Percentiles rank a stretch among this genome's conserved stretches.
These are phyloP conservation scores for Gracilariopsis chorda DNA, from an alignment of 23 red algal species.

Conservation along the genomic window DNA sequence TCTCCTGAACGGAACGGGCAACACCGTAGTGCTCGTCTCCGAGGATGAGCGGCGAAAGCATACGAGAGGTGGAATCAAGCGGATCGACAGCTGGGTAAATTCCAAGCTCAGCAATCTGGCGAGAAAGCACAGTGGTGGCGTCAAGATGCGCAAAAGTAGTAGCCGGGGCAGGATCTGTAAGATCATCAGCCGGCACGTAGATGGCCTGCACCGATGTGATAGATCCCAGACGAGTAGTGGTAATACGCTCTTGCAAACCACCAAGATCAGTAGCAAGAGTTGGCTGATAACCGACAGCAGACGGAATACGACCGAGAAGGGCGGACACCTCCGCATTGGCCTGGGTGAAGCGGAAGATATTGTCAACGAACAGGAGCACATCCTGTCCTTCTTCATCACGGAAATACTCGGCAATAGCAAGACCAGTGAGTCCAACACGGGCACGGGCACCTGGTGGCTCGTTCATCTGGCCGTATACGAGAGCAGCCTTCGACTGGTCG, in stretches of 20 bases:
- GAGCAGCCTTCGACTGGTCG: conserved; percentile 91
- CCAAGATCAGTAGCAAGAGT: conserved; percentile 99
- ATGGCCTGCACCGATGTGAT: conserved; percentile 99
- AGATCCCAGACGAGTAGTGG: conserved; percentile 94
- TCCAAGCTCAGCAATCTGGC: conserved; percentile 98
- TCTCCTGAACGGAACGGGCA: conserved; percentile 91
- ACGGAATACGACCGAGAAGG: conserved; percentile 99
- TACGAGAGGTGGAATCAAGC: conserved; percentile 95
- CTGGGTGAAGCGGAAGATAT: conserved; percentile 99
- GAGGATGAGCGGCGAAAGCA: conserved; percentile 96
- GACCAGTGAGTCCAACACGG: conserved; percentile 95
- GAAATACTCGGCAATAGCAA: conserved; percentile 99
- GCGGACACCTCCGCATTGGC: conserved; percentile 99
- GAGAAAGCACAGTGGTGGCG: conserved; percentile 98
- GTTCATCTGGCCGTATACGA: conserved; percentile 99
- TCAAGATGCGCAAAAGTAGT: conserved; percentile 99
- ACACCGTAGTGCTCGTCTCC: conserved; percentile 97
- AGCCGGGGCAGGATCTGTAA: conserved; percentile 99
- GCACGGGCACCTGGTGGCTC: conserved; percentile 99
- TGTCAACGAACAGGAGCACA: conserved; percentile 99
- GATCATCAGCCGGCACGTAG: conserved; percentile 99
- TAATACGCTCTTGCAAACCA: conserved; percentile 98
- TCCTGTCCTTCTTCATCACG: conserved; percentile 99
- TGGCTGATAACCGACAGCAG: conserved; percentile 99
- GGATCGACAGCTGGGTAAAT: conserved; percentile 99